Conservation (phyloP, 1,139 yeast genomes). For the Ogataea hybrid region DNA sequence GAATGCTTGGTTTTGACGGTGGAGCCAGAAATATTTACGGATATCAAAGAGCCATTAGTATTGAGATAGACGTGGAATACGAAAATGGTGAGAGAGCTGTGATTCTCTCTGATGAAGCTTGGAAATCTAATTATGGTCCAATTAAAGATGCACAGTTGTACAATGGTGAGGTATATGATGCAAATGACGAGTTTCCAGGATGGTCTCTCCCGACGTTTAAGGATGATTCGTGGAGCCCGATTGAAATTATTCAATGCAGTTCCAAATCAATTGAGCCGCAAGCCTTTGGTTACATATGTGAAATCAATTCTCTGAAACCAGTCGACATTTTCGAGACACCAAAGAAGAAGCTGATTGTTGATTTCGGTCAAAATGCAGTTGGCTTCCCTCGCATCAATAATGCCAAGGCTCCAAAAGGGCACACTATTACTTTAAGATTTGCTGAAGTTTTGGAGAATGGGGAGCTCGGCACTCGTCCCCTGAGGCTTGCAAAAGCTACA, state of each 20-base stretch:
- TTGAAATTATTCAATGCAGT: slow-evolving; percentile 5
- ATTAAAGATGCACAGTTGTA: slow-evolving; percentile 20
- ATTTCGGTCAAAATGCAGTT: slow-evolving; percentile 26
- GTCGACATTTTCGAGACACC: slow-evolving; percentile 8
- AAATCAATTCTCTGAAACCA: slow-evolving; percentile 8
- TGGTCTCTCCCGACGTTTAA: slow-evolving; percentile 15
- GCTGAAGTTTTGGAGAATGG: slow-evolving; percentile 29
- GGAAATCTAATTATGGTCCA: slow-evolving; percentile 24
- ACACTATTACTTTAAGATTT: slow-evolving; percentile 21
- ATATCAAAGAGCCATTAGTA: slow-evolving; percentile 18
- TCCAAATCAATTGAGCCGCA: slow-evolving; percentile 10
- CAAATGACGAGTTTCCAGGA: slow-evolving; percentile 17
- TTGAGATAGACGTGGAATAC: slow-evolving; percentile 20
- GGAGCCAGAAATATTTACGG: slow-evolving; percentile 25
- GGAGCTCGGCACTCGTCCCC: slow-evolving; percentile 25
- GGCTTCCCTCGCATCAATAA: slow-evolving; percentile 20
- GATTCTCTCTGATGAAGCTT: slow-evolving; percentile 16
- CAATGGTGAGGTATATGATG: slow-evolving; percentile 27
- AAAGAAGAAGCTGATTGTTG: slow-evolving; percentile 25
- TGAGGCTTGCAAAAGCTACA: slow-evolving; percentile 20
- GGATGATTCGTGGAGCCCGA: slow-evolving; percentile 5
- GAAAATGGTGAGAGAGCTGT: slow-evolving; percentile 15
- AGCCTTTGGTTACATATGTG: slow-evolving; percentile 10
- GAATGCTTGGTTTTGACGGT: slow-evolving; percentile 24
- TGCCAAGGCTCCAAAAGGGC: slow-evolving; percentile 20